These are phyloP conservation scores for Cotoneaster glaucophyllus DNA, from an alignment of 306 rosid genomes.

Conservation along the genomic window DNA sequence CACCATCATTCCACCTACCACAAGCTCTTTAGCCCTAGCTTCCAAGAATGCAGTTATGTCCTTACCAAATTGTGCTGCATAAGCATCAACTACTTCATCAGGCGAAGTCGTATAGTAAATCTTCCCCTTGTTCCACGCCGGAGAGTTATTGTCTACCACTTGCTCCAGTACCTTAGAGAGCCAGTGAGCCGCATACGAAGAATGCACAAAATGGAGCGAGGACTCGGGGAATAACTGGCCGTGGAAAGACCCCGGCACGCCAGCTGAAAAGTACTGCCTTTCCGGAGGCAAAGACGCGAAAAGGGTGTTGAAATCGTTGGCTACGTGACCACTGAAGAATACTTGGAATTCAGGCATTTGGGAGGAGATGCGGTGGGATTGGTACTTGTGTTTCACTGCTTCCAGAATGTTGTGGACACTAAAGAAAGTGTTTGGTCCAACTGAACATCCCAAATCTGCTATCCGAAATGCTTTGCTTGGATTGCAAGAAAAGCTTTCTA, in stretches of 20 bases:
- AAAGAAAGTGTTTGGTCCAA: constrained; percentile 16
- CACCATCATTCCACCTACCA: constrained; percentile 10
- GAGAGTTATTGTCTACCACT: constrained; percentile 1
- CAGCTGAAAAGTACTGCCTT: neutral
- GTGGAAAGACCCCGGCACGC: constrained; percentile 9
- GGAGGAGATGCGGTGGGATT: neutral
- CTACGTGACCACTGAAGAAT: constrained; percentile 6
- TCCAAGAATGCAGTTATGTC: constrained; percentile 7
- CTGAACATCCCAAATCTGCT: constrained; percentile 22
- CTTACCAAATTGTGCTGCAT: neutral
- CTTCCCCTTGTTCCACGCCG: neutral
- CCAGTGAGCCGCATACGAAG: neutral
- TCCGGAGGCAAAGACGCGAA: neutral
- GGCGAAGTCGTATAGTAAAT: neutral
- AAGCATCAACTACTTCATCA: neutral
- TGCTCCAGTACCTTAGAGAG: neutral
- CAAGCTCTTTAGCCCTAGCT: constrained; percentile 8
- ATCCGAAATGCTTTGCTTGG: neutral
- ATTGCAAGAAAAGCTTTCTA: neutral
- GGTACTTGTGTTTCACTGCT: constrained; percentile 1
- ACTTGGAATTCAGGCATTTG: constrained; percentile 16
- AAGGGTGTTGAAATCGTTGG: constrained; percentile 17
- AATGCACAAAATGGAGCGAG: constrained; percentile 6
- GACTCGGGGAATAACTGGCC: neutral
- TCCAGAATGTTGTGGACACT: constrained; percentile 4